Evolutionary conservation across 1,284 basidiomycete genomes (phyloP).

Genomic region (Amylostereum areolatum): DNA sequence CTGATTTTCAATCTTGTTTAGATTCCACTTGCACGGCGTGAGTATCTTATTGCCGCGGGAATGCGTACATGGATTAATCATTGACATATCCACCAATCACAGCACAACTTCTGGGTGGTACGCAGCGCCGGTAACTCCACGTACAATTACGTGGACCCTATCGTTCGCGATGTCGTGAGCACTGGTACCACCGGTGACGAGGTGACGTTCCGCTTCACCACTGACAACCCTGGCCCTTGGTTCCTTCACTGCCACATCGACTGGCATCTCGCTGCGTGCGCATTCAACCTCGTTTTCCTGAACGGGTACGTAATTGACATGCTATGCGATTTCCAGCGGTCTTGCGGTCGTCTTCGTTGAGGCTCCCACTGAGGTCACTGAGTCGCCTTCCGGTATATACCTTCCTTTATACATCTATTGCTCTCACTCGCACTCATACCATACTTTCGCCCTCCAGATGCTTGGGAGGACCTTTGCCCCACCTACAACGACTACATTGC

Average conservation of each 20-base stretch:
- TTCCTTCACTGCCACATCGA: conserved; percentile 35
- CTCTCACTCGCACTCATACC: no score
- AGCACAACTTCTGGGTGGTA: conserved; percentile 24
- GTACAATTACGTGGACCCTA: conserved; percentile 23
- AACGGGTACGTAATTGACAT: no score
- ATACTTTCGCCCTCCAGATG: background rate
- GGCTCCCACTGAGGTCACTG: background rate
- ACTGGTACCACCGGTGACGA: conserved; percentile 18
- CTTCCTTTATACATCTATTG: no score
- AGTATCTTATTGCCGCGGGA: no score
- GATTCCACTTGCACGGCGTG: background rate
- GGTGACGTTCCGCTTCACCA: conserved; percentile 29
- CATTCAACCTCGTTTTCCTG: no score
- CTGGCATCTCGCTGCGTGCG: no score
- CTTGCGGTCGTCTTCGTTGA: background rate
- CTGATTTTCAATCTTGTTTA: background rate
- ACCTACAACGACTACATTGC: background rate
- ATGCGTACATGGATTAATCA: no score
- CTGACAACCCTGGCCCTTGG: conserved; percentile 37
- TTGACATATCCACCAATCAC: no score
- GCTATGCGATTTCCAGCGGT: no score
- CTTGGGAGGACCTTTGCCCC: background rate
- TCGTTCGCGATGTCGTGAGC: conserved; percentile 27
- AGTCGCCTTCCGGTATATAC: no score
- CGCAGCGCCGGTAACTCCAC: conserved; percentile 18